These are phyloP conservation scores for Flaveria linearis DNA, from an alignment of 129 eudicot genomes.

Conservation along the genomic window DNA sequence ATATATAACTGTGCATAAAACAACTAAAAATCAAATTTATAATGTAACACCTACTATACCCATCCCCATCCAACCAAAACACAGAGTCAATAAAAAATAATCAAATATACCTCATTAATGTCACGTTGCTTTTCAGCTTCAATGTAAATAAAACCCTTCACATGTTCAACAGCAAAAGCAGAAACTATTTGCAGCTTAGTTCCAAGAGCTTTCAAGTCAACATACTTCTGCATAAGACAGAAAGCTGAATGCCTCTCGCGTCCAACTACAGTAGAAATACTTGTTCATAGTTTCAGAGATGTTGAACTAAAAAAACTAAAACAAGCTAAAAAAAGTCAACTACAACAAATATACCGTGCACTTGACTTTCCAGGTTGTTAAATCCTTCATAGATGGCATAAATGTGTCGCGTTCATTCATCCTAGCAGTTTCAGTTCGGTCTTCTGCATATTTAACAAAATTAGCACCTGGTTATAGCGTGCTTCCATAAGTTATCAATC, in stretches of 20 bases:
- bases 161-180: constrained; percentile 77
- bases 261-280: constrained; percentile 59
- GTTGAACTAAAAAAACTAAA: neutral
- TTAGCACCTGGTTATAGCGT: constrained; percentile 65
- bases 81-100: constrained; percentile 8
- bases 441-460: constrained; percentile 69
- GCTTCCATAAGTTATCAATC: constrained; percentile 60
- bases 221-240: constrained; percentile 89
- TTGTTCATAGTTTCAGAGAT: constrained; percentile 18
- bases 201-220: constrained; percentile 54
- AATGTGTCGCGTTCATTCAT: constrained; percentile 27
- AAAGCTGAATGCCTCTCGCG: constrained; percentile 85
- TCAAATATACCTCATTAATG: constrained; percentile 56
- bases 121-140: constrained; percentile 78
- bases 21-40: neutral
- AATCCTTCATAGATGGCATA: constrained; percentile 46
- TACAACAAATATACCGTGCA: constrained; percentile 62
- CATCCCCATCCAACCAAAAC: constrained; percentile 13
- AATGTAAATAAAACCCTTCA: constrained; percentile 72
- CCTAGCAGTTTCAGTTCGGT: constrained; percentile 44
- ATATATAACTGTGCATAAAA: neutral
- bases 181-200: constrained; percentile 70
- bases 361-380: constrained; percentile 86
- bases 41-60: neutral
- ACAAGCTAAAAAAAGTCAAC: neutral